phyloP scores from a whole-genome alignment of 2,329 filamentous ascomycete species.

The Penicillium corylophilum region DNA sequence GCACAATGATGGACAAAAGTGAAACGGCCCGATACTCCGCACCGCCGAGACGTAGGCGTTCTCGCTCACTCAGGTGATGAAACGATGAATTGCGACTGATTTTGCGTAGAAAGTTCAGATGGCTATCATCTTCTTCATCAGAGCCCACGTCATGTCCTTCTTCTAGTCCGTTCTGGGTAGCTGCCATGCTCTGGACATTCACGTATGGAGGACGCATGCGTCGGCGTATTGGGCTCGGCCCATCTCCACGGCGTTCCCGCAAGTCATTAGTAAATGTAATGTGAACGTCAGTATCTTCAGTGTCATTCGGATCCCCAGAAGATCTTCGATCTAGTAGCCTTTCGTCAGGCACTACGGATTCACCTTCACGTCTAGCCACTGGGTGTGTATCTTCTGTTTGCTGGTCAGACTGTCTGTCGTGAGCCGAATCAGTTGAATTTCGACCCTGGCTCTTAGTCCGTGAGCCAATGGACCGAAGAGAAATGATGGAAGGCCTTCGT shows the following conservation, averaged over 20 bases:
- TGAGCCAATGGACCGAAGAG: neutral
- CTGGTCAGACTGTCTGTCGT: neutral
- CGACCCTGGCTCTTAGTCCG: neutral
- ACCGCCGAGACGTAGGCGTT: conserved; percentile 1
- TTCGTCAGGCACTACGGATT: neutral
- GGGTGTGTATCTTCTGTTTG: neutral
- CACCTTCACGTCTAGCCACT: neutral
- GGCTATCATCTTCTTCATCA: neutral
- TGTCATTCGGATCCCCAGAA: neutral
- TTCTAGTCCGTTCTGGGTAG: neutral
- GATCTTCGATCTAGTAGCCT: neutral
- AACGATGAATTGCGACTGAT: conserved; percentile 3
- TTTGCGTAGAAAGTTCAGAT: neutral
- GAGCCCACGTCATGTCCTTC: neutral
- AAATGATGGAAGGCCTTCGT: neutral
- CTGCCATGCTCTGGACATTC: neutral
- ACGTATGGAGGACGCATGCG: conserved; percentile 5
- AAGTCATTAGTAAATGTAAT: neutral
- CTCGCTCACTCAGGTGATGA: conserved; percentile 1
- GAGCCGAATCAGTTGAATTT: neutral
- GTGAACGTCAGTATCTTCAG: neutral
- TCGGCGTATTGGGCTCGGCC: neutral
- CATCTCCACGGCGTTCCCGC: neutral
- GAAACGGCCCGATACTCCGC: conserved; percentile 2
- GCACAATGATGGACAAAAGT: conserved; percentile 1